phyloP scores from a whole-genome alignment of 2,329 filamentous ascomycete genomes.

The Fusarium bulbicola region DNA sequence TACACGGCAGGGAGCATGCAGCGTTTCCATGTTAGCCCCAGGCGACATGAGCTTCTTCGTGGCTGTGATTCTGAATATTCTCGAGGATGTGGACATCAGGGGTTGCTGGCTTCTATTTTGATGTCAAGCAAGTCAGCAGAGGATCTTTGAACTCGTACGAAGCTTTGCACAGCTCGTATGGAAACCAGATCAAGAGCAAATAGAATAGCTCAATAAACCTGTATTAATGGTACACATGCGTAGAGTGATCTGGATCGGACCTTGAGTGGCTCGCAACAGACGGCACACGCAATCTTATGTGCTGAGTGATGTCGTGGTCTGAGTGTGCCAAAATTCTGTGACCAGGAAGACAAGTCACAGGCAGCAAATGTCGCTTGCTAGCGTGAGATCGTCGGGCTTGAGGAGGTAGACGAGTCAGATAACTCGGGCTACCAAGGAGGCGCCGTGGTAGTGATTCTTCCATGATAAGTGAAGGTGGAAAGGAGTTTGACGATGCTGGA shows the following conservation, averaged over 20 bases:
- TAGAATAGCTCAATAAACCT: neutral
- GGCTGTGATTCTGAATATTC: neutral
- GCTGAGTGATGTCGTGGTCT: neutral
- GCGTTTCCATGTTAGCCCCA: neutral
- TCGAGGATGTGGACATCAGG: neutral
- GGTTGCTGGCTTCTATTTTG: neutral
- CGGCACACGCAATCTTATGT: neutral
- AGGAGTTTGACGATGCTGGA: neutral
- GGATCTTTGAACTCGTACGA: neutral
- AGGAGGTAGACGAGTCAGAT: accelerated
- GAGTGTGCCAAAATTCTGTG: neutral
- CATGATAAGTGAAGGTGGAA: neutral
- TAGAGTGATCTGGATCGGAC: neutral
- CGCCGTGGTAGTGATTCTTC: neutral
- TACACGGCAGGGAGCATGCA: neutral
- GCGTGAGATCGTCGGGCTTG: neutral
- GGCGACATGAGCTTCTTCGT: neutral
- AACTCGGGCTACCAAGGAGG: neutral
- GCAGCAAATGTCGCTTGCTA: neutral
- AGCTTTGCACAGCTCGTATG: neutral
- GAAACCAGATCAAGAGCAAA: neutral
- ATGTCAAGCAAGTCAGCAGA: neutral
- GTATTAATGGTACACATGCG: neutral
- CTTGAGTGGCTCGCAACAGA: no score
- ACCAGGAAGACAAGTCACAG: no score